Percentiles rank a stretch among this genome's conserved stretches.
phyloP scores from a whole-genome alignment of 148 eudicot species.

The Vaccinium corymbosum region DNA sequence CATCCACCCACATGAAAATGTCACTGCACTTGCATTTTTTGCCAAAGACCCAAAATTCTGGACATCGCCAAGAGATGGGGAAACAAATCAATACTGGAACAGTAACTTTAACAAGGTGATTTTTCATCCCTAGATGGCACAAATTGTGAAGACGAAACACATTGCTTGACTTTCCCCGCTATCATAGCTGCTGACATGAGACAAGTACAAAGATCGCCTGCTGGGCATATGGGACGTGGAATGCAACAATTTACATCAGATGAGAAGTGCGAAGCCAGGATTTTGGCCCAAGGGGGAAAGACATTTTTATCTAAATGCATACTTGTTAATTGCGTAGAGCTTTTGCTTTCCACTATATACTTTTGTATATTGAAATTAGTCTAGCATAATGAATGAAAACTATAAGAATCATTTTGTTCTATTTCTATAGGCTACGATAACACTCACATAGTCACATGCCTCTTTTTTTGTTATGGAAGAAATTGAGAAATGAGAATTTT shows the following conservation, averaged over 20 bases:
- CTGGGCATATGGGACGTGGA: not conserved
- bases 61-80: not conserved
- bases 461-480: too few relatives aligned
- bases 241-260: not conserved
- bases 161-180: not conserved
- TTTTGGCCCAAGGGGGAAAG: too few relatives aligned
- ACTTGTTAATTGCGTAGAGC: too few relatives aligned
- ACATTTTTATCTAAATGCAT: too few relatives aligned
- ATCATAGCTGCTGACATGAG: not conserved
- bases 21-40: not conserved
- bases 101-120: not conserved
- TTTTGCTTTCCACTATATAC: too few relatives aligned
- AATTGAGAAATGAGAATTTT: too few relatives aligned
- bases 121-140: not conserved
- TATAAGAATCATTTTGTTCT: too few relatives aligned
- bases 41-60: too few relatives aligned
- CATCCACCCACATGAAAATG: not conserved
- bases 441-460: too few relatives aligned
- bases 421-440: too few relatives aligned
- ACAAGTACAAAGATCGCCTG: not conserved
- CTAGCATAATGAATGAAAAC: too few relatives aligned
- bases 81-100: not conserved
- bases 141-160: slow-evolving; percentile 1
- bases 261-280: not conserved
- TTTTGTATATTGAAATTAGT: too few relatives aligned